A percentile compares a stretch with the other conserved stretches of the same genome.
phyloP scores from a whole-genome alignment of 768 basidiomycete species.

The Mycena polygramma region DNA sequence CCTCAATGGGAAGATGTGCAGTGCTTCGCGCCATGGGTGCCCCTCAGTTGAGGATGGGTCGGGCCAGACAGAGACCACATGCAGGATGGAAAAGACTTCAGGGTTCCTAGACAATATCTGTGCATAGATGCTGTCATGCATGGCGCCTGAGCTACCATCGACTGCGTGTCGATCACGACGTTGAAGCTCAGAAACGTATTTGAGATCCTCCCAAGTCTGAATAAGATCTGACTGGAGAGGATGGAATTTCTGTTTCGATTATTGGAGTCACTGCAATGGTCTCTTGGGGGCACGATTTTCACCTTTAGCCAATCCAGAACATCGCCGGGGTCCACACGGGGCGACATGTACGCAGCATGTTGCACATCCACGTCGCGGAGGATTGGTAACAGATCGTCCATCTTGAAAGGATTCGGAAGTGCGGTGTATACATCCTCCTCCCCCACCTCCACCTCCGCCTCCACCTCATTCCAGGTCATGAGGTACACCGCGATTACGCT shows the following conservation, averaged over 20 bases:
- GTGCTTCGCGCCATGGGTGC: too few relatives aligned
- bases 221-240: neutral
- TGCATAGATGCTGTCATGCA: neutral
- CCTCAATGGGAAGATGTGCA: too few relatives aligned
- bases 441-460: too few relatives aligned
- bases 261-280: neutral
- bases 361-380: slow-evolving; percentile 13
- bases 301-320: slow-evolving; percentile 10
- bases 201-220: slow-evolving; percentile 14
- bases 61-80: neutral
- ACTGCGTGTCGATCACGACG: neutral
- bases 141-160: neutral
- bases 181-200: neutral
- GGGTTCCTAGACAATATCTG: slow-evolving; percentile 1
- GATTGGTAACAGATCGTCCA: slow-evolving; percentile 2
- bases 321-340: too few relatives aligned
- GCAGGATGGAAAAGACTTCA: neutral
- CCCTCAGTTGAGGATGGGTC: too few relatives aligned
- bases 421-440: too few relatives aligned
- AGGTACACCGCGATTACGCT: too few relatives aligned
- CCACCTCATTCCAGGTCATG: too few relatives aligned
- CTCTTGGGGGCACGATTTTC: neutral
- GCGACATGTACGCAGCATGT: neutral
- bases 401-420: too few relatives aligned
- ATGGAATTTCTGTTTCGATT: neutral